These are phyloP conservation scores for Ophiocordyceps camponoti-rufipedis DNA, from an alignment of 2,329 filamentous ascomycete genomes.

Conservation along the genomic window DNA sequence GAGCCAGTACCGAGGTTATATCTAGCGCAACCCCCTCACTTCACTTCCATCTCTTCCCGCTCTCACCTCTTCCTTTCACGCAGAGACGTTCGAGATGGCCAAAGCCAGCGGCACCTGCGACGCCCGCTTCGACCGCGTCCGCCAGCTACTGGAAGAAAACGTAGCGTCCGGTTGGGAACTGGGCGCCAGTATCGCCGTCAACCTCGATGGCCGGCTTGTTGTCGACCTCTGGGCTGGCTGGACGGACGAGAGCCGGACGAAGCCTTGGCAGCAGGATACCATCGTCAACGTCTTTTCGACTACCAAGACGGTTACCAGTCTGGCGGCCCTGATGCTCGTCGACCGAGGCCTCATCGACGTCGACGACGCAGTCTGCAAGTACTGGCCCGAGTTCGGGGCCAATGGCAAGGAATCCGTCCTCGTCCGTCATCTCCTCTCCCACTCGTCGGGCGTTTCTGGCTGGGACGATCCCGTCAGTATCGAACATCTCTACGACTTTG, in stretches of 20 bases:
- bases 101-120: background rate
- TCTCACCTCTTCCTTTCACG: background rate
- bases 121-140: background rate
- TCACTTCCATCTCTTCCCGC: background rate
- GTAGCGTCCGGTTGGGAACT: constrained; percentile 20
- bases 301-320: constrained; percentile 18
- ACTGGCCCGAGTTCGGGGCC: constrained; percentile 27
- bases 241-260: constrained; percentile 10
- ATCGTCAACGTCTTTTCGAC: constrained; percentile 20
- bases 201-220: constrained; percentile 19
- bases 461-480: background rate
- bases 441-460: background rate
- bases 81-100: background rate
- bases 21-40: background rate
- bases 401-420: constrained; percentile 22
- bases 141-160: constrained; percentile 11
- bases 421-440: constrained; percentile 7
- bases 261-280: constrained; percentile 20
- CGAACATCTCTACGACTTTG: background rate
- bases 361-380: constrained; percentile 17
- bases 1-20: too few species aligned
- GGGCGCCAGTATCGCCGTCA: constrained; percentile 24
- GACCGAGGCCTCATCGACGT: constrained; percentile 18
- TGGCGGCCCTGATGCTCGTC: constrained; percentile 19
- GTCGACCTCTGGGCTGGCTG: constrained; percentile 26